Conservation (phyloP, 2,329 filamentous ascomycete genomes). For the Scedosporium aurantiacum region DNA sequence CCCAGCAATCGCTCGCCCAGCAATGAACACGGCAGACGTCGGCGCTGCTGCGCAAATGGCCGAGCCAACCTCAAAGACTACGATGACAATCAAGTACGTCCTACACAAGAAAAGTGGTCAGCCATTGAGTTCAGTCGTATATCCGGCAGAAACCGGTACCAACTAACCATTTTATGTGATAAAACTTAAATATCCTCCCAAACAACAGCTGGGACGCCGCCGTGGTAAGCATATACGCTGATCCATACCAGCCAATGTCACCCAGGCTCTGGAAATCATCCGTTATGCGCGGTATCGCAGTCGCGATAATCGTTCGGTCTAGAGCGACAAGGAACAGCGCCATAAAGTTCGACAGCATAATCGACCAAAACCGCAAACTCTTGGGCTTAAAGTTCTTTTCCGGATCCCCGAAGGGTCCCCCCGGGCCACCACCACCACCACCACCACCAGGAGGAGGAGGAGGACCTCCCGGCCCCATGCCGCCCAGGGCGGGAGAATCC, state of each 20-base stretch:
- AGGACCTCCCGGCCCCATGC: neutral
- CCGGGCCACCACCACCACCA: neutral
- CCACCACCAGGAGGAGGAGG: neutral
- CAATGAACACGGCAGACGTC: slow-evolving; percentile 40
- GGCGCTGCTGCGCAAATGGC: slow-evolving; percentile 43
- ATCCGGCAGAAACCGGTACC: neutral
- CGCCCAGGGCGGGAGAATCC: neutral
- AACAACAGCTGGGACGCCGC: slow-evolving; percentile 40
- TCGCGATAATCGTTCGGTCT: slow-evolving; percentile 41
- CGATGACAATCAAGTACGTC: slow-evolving; percentile 34
- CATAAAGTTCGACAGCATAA: slow-evolving; percentile 41
- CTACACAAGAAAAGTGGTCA: slow-evolving; percentile 5
- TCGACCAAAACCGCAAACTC: slow-evolving; percentile 43
- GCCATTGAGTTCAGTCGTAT: neutral
- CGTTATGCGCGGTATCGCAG: slow-evolving; percentile 39
- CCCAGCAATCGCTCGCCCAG: slow-evolving; percentile 46
- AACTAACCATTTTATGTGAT: slow-evolving; percentile 32
- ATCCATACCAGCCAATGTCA: slow-evolving; percentile 52
- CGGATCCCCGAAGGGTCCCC: neutral
- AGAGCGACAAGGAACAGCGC: slow-evolving; percentile 48
- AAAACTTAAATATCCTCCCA: slow-evolving; percentile 39
- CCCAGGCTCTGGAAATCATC: slow-evolving; percentile 40
- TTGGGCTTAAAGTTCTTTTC: slow-evolving; percentile 38
- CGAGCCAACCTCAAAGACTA: slow-evolving; percentile 44
- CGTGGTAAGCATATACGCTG: slow-evolving; percentile 48